These are phyloP conservation scores for Neopestalotiopsis rosae DNA, from an alignment of 2,329 filamentous ascomycete species.

Conservation along the genomic window DNA sequence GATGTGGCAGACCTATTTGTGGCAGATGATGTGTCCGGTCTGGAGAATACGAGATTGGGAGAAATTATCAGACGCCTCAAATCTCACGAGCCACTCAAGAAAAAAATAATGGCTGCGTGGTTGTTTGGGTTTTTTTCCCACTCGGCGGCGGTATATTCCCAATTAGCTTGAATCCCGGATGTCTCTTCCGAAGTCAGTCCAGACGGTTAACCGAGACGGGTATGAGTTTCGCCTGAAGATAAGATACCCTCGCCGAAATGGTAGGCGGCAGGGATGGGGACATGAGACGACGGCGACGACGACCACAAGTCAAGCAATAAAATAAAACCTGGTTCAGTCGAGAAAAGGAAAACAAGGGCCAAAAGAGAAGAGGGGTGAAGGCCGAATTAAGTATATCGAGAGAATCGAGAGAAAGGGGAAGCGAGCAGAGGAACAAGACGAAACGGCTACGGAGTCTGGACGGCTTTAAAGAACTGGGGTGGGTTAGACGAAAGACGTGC, in stretches of 20 bases:
- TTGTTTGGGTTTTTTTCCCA: background rate
- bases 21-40: background rate
- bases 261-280: background rate
- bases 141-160: background rate
- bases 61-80: background rate
- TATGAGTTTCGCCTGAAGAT: slow-evolving; percentile 3
- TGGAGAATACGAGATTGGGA: background rate
- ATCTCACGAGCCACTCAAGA: background rate
- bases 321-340: background rate
- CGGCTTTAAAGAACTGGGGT: background rate
- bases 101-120: background rate
- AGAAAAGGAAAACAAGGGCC: background rate
- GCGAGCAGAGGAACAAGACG: background rate
- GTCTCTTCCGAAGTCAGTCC: slow-evolving; percentile 4
- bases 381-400: background rate
- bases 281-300: background rate
- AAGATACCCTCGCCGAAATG: background rate
- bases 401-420: background rate
- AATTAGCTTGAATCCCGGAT: slow-evolving; percentile 1
- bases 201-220: slow-evolving; percentile 1
- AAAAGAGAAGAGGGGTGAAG: background rate
- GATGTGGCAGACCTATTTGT: background rate
- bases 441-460: slow-evolving; percentile 17
- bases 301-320: too few species aligned
- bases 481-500: background rate